Evolutionary conservation across 2,329 filamentous ascomycete species (phyloP), one percentile per base, ranked within the genome.

Genomic region (Thielaviopsis cerberus): DNA sequence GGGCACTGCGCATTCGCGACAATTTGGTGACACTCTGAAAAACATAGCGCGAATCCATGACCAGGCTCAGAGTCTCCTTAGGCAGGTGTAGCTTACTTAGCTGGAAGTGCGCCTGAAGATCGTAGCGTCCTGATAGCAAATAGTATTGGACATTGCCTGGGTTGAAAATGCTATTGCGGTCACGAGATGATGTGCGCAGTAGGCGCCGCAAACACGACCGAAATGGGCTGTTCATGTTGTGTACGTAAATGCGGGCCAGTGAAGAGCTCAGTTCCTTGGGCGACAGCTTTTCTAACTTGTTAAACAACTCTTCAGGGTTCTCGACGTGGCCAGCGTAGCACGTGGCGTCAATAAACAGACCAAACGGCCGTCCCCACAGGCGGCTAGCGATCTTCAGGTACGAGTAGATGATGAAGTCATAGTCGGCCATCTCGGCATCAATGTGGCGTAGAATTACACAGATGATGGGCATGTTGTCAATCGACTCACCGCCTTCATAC

Each of bases 171-270:
- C 76, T 81, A 51, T 68, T 69, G 1, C 83, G 80, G 61, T 76
- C 81, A 64, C 80, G 81, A 8, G 78, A 75, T 41, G 78, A 78
- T 5, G 81, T 70, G n/a, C 80, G 74, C 20, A 86, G 69, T 23
- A 85, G 71, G 24, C 81, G 76, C 4, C 82, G 75, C 64, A 85
- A 80, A 63, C 80, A 85, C 73, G 83, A 82, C 76, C 78, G 76
- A 67, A 83, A 85, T 11, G 80, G 77, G 64, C 79, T 84, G 64
- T 86, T 86, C 81, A 85, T 85, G 65, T 86, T 86, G 68, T 86
- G 85, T 17, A 86, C 74, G 62, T 85, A 86, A 48, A 84, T 74
- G 41, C 81, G 74, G 1, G 76, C 73, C 3, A 85, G 69, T 60
- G 82, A 78, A 55, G 73, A 74, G 1, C 76, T 74, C 51, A 85